Conservation (phyloP, 495 filamentous ascomycete genomes). For the Pseudevernia furfuracea region DNA sequence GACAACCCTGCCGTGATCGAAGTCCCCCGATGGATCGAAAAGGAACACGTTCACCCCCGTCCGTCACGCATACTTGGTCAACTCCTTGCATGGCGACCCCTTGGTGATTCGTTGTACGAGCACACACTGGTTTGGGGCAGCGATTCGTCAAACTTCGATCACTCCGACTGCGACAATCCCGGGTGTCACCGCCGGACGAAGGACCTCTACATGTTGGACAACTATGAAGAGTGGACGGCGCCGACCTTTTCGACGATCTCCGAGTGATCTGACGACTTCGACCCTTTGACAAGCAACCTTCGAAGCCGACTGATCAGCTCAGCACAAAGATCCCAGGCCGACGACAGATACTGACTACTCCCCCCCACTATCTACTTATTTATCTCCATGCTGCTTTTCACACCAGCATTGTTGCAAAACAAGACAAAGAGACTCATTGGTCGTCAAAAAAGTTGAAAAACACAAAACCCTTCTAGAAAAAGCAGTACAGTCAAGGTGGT, state of each 20-base stretch:
- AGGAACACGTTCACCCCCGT: neutral
- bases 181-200: neutral
- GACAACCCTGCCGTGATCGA: neutral
- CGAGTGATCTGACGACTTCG: slow-evolving; percentile 1
- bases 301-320: slow-evolving; percentile 2
- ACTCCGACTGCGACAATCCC: neutral
- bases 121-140: neutral
- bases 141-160: neutral
- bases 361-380: neutral
- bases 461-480: slow-evolving; percentile 1
- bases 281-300: slow-evolving; percentile 2
- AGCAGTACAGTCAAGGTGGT: neutral
- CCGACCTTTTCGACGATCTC: neutral
- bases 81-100: neutral
- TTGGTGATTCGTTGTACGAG: neutral
- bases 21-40: neutral
- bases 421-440: slow-evolving; percentile 4
- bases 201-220: neutral
- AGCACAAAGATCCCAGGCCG: neutral
- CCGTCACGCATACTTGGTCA: neutral
- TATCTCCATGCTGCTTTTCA: neutral
- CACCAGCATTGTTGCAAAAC: neutral
- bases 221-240: neutral
- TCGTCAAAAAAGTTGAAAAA: neutral
- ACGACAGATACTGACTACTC: neutral